Conservation (phyloP, 192 early-diverging fungal species). For the Linnemannia hyalina region DNA sequence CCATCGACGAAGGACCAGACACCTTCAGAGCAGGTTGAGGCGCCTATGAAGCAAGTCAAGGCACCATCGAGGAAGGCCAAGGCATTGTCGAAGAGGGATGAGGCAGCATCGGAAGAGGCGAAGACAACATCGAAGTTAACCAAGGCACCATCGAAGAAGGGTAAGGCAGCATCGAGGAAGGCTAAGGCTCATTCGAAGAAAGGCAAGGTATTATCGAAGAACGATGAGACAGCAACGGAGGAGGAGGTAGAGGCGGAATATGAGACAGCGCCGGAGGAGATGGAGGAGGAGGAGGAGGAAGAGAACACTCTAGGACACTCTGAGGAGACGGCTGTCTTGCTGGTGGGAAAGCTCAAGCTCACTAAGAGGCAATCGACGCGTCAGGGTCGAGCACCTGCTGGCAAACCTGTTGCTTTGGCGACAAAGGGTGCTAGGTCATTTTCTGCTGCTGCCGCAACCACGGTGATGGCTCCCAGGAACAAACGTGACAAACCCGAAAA, state of each 20-base stretch:
- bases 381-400: neutral
- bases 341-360: neutral
- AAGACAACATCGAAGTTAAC: too few relatives aligned
- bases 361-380: neutral
- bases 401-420: neutral
- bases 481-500: neutral
- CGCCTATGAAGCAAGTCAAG: neutral
- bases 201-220: neutral
- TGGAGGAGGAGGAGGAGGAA: neutral
- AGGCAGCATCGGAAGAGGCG: neutral
- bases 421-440: neutral
- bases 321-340: neutral
- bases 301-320: neutral
- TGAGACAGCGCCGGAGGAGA: neutral
- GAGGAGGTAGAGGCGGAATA: neutral
- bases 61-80: neutral
- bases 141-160: neutral
- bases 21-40: neutral
- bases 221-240: neutral
- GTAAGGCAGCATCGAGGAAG: neutral
- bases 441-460: neutral
- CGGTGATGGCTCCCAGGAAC: neutral
- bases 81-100: neutral
- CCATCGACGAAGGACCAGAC: neutral
- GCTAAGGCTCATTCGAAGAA: neutral